Evolutionary conservation across 345 rosid species (phyloP).

Genomic region (Hirschfeldia incana): DNA sequence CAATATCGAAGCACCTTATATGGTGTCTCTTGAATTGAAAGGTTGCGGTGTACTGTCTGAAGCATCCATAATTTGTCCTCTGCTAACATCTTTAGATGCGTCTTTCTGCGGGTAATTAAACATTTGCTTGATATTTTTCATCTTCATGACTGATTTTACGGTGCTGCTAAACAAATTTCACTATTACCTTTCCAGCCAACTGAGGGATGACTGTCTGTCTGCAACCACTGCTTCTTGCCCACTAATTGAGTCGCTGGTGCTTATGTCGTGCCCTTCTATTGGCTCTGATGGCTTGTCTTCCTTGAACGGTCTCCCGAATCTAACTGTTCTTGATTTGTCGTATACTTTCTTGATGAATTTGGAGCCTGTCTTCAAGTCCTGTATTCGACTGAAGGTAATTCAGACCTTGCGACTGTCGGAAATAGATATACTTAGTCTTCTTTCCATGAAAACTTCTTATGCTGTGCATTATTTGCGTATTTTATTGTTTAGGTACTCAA

Average conservation of each 20-base stretch:
- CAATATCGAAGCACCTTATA: slow-evolving; percentile 68
- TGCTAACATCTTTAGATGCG: slow-evolving; percentile 82
- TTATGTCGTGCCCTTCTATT: slow-evolving; percentile 90
- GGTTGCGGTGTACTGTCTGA: slow-evolving; percentile 92
- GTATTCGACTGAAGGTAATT: slow-evolving; percentile 80
- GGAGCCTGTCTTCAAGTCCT: slow-evolving; percentile 82
- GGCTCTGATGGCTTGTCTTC: slow-evolving; percentile 81
- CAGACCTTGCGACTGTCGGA: background rate
- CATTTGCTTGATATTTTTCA: background rate
- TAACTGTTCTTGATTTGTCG: slow-evolving; percentile 82
- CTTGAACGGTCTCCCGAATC: slow-evolving; percentile 55
- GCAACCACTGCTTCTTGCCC: slow-evolving; percentile 83
- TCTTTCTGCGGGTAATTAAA: slow-evolving; percentile 83
- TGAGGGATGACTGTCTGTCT: slow-evolving; percentile 82
- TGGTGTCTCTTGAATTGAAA: slow-evolving; percentile 91
- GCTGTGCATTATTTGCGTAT: slow-evolving; percentile 1
- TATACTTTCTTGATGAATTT: slow-evolving; percentile 82
- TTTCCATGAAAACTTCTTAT: background rate
- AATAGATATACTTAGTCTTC: background rate
- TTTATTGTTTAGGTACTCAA: slow-evolving; percentile 63
- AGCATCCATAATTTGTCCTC: slow-evolving; percentile 81
- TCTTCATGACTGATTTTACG: background rate
- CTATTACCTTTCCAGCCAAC: slow-evolving; percentile 58
- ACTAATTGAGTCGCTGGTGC: slow-evolving; percentile 74
- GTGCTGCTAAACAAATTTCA: slow-evolving; percentile 16